Evolutionary conservation across 129 eudicot genomes (phyloP).

Genomic region (Logfia minima): DNA sequence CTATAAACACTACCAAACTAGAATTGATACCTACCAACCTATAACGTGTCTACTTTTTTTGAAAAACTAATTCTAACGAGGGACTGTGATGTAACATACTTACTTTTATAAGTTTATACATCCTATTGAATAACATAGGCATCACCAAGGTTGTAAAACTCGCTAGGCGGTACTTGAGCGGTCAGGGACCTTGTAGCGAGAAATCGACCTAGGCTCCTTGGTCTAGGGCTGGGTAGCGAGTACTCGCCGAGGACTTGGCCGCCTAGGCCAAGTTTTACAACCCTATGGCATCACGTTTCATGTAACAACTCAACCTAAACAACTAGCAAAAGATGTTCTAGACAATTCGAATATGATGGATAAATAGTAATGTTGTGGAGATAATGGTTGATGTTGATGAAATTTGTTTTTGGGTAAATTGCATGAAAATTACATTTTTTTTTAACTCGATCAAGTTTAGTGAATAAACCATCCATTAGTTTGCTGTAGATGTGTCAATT

Average conservation of each 20-base stretch:
- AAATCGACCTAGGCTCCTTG: not conserved
- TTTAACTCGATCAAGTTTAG: not conserved
- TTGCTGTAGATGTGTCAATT: not conserved
- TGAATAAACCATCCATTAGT: not conserved
- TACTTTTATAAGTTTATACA: not conserved
- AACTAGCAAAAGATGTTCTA: not conserved
- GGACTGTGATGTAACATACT: not conserved
- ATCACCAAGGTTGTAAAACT: not conserved
- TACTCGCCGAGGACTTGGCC: no score
- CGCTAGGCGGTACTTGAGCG: not conserved
- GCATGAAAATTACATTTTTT: not conserved
- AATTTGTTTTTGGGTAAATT: not conserved
- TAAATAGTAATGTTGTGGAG: not conserved
- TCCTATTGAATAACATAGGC: conserved; percentile 7
- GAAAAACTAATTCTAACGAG: not conserved
- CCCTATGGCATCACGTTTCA: not conserved
- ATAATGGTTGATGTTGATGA: not conserved
- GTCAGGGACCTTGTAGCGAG: not conserved
- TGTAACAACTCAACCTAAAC: conserved; percentile 13
- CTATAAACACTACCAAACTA: not conserved
- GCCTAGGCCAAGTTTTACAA: not conserved
- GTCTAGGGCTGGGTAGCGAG: no score
- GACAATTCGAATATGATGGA: not conserved
- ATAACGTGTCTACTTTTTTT: not conserved
- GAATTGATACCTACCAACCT: not conserved